Conservation (phyloP, 768 basidiomycete species). For the Lactifluus volemus region DNA sequence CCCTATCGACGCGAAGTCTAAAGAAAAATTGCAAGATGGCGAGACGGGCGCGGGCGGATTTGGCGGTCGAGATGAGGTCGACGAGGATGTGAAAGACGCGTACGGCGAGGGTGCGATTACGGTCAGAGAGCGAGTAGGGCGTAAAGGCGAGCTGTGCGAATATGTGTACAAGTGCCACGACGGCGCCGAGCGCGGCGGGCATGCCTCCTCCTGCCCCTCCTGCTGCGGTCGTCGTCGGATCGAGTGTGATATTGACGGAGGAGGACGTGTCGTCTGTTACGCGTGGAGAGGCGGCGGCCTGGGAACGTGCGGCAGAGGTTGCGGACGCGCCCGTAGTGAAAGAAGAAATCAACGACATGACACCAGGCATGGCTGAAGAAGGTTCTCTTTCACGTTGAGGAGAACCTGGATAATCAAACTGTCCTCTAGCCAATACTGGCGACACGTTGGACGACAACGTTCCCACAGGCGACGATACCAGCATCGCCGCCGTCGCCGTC, state of each 20-base stretch:
- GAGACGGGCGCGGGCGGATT: slow-evolving; percentile 54
- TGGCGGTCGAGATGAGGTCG: slow-evolving; percentile 36
- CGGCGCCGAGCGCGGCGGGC: slow-evolving; percentile 48
- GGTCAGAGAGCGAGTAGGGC: slow-evolving; percentile 40
- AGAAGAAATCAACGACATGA: slow-evolving; percentile 58
- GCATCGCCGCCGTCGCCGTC: slow-evolving; percentile 4
- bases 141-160: slow-evolving; percentile 70
- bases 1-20: slow-evolving; percentile 81
- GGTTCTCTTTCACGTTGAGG: slow-evolving; percentile 34
- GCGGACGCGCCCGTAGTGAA: slow-evolving; percentile 36
- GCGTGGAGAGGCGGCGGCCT: slow-evolving; percentile 35
- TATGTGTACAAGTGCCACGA: slow-evolving; percentile 51
- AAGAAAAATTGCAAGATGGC: slow-evolving; percentile 79
- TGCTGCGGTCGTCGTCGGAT: slow-evolving; percentile 7
- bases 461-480: slow-evolving; percentile 11
- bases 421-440: slow-evolving; percentile 48
- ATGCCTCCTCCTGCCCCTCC: not conserved
- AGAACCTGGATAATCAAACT: slow-evolving; percentile 41
- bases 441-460: slow-evolving; percentile 30
- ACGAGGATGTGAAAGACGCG: slow-evolving; percentile 46
- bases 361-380: slow-evolving; percentile 39
- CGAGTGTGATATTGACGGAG: slow-evolving; percentile 24
- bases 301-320: slow-evolving; percentile 42
- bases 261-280: slow-evolving; percentile 28
- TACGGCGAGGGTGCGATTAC: slow-evolving; percentile 44